Percentiles rank a stretch among this genome's conserved stretches.
phyloP scores from a whole-genome alignment of 306 rosid species.

The Castanea sativa region DNA sequence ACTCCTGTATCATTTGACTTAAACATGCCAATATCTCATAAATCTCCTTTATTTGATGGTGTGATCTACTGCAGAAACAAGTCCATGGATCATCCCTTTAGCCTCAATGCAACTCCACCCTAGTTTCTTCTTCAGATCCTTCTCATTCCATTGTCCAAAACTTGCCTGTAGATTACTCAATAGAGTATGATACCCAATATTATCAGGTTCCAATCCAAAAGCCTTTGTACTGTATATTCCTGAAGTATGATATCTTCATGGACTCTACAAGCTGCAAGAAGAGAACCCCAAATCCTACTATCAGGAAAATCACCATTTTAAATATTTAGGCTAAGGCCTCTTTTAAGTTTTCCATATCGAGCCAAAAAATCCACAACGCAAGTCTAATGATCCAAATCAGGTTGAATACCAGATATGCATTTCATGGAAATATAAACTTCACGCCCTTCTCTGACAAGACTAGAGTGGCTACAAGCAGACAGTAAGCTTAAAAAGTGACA shows the following conservation, averaged over 20 bases:
- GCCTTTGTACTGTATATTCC: conserved; percentile 46
- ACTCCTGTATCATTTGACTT: too few species aligned
- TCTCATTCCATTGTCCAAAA: conserved; percentile 47
- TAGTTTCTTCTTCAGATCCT: too few species aligned
- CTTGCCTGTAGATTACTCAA: conserved; percentile 55
- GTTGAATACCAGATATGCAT: conserved; percentile 20
- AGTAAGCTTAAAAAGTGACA: conserved; percentile 53
- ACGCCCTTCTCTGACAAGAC: conserved; percentile 54
- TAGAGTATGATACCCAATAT: conserved; percentile 47
- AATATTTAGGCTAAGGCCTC: conserved; percentile 45
- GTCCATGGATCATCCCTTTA: too few species aligned
- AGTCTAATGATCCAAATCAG: conserved; percentile 60
- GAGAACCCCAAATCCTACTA: conserved; percentile 19
- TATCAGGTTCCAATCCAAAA: conserved; percentile 55
- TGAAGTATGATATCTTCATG: conserved; percentile 34
- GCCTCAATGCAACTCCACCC: too few species aligned
- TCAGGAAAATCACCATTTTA: conserved; percentile 11
- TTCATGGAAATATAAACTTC: conserved; percentile 14
- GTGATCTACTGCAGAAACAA: too few species aligned
- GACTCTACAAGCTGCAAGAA: conserved; percentile 53
- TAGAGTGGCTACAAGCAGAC: conserved; percentile 61
- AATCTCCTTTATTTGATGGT: too few species aligned
- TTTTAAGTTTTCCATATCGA: conserved; percentile 42
- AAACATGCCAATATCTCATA: too few species aligned
- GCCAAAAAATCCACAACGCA: conserved; percentile 60